phyloP scores from a whole-genome alignment of 1,284 basidiomycete genomes.

The Neonothopanus nambi region DNA sequence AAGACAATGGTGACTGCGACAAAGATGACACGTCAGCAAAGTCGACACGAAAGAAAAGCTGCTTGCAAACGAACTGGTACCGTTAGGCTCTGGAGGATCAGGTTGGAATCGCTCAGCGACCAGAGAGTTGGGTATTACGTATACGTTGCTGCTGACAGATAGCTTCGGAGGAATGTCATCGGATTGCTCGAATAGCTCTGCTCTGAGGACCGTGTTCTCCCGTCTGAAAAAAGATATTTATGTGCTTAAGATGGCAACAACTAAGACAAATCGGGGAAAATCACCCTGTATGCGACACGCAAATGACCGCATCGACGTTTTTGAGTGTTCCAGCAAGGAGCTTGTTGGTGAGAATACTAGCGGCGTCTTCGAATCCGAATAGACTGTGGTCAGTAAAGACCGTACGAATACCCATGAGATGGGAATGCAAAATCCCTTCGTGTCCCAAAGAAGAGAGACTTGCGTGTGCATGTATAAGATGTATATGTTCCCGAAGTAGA shows the following conservation, averaged over 20 bases:
- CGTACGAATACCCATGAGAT: conserved; percentile 80
- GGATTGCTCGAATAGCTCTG: conserved; percentile 61
- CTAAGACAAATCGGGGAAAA: conserved; percentile 21
- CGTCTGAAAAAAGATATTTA: conserved; percentile 46
- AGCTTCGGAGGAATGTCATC: conserved; percentile 42
- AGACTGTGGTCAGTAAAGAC: conserved; percentile 98
- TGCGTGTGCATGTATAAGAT: conserved; percentile 92
- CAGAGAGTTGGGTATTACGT: conserved; percentile 96
- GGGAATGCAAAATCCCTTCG: conserved; percentile 89
- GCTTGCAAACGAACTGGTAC: conserved; percentile 57
- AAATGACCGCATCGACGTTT: conserved; percentile 93
- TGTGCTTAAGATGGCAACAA: not conserved
- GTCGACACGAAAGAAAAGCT: not conserved
- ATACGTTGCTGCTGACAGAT: conserved; percentile 63
- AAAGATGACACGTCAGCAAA: not conserved
- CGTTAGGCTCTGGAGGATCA: conserved; percentile 43
- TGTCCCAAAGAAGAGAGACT: conserved; percentile 89
- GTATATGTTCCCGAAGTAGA: conserved; percentile 82
- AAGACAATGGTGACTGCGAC: conserved; percentile 87
- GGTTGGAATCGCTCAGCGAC: conserved; percentile 87
- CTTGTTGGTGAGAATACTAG: conserved; percentile 97
- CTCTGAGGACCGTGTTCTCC: conserved; percentile 94
- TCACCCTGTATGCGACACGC: conserved; percentile 96
- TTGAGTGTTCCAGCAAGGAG: conserved; percentile 83
- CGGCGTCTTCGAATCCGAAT: conserved; percentile 95